Percentiles rank a stretch among this genome's conserved stretches.
phyloP scores from a whole-genome alignment of 176 grass and related monocot species.

The Oryza glumipatula region DNA sequence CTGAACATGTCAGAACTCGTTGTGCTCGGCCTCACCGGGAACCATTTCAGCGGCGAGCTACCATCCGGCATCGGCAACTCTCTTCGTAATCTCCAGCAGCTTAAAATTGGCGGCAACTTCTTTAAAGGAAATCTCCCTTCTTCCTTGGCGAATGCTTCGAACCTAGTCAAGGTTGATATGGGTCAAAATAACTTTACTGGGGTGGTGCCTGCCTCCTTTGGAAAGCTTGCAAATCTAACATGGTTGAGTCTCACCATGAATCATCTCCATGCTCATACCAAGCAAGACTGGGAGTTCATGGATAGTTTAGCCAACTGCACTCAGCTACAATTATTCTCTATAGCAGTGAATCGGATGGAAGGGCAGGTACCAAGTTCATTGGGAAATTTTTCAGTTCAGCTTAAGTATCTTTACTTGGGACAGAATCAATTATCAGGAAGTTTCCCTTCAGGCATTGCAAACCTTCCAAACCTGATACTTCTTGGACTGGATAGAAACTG shows the following conservation, averaged over 20 bases:
- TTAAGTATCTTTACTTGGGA: not conserved
- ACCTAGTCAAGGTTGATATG: no score
- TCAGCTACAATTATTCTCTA: not conserved
- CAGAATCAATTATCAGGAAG: not conserved
- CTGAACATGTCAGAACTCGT: no score
- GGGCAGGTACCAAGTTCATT: not conserved
- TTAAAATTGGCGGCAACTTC: not conserved
- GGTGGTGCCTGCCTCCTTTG: not conserved
- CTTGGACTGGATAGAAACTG: not conserved
- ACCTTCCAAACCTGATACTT: not conserved
- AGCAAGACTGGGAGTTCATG: not conserved
- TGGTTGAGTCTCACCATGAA: not conserved
- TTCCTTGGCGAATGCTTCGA: conserved; percentile 9
- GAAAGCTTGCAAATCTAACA: not conserved
- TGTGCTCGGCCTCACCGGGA: no score
- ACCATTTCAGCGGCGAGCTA: not conserved
- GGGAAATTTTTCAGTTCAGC: not conserved
- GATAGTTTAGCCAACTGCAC: not conserved
- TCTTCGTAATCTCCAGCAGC: no score
- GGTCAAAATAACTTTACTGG: not conserved
- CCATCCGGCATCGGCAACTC: not conserved
- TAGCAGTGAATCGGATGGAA: fast-evolving
- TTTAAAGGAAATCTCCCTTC: not conserved
- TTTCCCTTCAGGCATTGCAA: not conserved
- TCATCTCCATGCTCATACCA: not conserved